Conservation (phyloP, 164 flowering plant genomes). For the Chimonanthus praecox region DNA sequence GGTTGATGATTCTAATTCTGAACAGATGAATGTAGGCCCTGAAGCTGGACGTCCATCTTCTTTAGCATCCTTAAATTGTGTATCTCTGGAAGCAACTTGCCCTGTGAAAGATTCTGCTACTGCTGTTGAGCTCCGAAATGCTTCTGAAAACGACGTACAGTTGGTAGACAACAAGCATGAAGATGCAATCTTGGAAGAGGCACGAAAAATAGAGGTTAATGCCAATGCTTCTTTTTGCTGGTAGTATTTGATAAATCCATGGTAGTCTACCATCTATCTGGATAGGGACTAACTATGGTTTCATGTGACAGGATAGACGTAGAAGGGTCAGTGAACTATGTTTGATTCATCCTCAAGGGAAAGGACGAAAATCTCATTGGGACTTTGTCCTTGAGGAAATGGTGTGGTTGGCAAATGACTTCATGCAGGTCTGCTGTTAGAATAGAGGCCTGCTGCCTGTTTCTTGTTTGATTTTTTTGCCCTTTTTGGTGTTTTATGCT, state of each 20-base stretch:
- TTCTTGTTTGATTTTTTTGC: not conserved
- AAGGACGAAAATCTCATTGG: slow-evolving; percentile 77
- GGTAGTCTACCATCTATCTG: not conserved
- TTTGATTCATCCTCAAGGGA: slow-evolving; percentile 34
- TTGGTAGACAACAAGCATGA: slow-evolving; percentile 51
- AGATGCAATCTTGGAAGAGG: slow-evolving; percentile 79
- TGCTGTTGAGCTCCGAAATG: not conserved
- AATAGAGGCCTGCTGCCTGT: not conserved
- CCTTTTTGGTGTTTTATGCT: not conserved
- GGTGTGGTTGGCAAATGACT: slow-evolving; percentile 99
- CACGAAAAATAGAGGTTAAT: slow-evolving; percentile 68
- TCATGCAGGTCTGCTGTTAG: slow-evolving; percentile 65
- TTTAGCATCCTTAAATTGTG: not conserved
- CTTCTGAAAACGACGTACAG: not conserved
- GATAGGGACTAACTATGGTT: slow-evolving; percentile 13
- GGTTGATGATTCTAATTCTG: not conserved
- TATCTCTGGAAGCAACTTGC: not conserved
- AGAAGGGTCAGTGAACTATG: slow-evolving; percentile 75
- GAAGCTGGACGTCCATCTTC: not conserved
- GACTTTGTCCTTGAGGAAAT: slow-evolving; percentile 96
- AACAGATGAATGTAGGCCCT: not conserved
- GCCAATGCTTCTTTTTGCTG: not conserved
- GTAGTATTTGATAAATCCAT: not conserved
- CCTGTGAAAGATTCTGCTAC: not conserved
- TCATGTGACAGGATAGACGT: slow-evolving; percentile 60